Conservation (phyloP, 805 yeast genomes). For the baker's yeast (Saccharomyces cerevisiae) region DNA sequence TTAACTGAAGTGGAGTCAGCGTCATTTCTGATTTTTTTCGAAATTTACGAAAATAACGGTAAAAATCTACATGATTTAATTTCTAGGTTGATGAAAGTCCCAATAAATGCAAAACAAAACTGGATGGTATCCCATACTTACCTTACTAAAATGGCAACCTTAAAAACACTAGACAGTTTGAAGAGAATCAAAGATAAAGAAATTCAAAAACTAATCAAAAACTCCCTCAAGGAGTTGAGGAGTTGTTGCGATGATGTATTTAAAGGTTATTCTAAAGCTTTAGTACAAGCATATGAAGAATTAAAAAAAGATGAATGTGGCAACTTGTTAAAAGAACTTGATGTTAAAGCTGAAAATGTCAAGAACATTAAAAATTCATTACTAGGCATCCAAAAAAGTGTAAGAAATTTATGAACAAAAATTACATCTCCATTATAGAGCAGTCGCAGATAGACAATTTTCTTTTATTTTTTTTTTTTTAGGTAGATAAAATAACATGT, state of each 20-base stretch:
- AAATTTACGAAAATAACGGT: conserved; percentile 17
- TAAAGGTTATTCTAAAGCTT: neutral
- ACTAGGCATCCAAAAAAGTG: conserved; percentile 13
- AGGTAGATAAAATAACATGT: neutral
- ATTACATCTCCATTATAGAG: neutral
- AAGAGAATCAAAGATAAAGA: conserved; percentile 20
- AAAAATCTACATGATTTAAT: conserved; percentile 1
- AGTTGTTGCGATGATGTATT: conserved; percentile 17
- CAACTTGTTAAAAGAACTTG: conserved; percentile 6
- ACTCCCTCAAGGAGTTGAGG: conserved; percentile 12
- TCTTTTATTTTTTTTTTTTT: neutral
- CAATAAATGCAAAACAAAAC: neutral
- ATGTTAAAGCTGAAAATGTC: conserved; percentile 6
- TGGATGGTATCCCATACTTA: conserved; percentile 23
- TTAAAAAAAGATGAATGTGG: conserved; percentile 4
- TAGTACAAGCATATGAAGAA: conserved; percentile 2
- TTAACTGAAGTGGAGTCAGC: conserved; percentile 12
- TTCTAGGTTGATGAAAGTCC: neutral
- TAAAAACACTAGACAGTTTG: conserved; percentile 24
- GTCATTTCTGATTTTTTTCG: conserved; percentile 16
- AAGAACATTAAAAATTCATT: conserved; percentile 5
- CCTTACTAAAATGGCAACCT: conserved; percentile 16
- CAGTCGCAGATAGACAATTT: neutral
- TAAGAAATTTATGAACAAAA: conserved; percentile 11
- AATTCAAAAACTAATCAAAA: conserved; percentile 13